Evolutionary conservation across 2,329 filamentous ascomycete genomes (phyloP), one percentile per base, ranked within the genome.

Genomic region (Exserohilum rostratum): DNA sequence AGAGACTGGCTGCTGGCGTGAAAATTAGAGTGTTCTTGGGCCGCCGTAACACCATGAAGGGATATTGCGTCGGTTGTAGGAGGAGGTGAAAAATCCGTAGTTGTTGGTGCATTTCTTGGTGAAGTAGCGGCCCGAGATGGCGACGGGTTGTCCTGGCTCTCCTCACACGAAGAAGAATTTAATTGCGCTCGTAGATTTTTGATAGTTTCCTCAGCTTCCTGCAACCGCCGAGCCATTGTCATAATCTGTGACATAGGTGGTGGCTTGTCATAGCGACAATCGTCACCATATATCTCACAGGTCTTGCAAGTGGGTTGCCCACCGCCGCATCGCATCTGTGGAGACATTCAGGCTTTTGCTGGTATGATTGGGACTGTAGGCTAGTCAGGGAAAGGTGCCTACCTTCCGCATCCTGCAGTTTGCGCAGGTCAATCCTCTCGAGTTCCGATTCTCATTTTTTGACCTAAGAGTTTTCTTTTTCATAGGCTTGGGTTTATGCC

Each of bases 191-290:
- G 43, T 3, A 54, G 25, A 7, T 39, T 40, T 37, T 20, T 31
- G 9, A 54, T 22, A 6, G 48, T 40, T 15, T 48, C 13, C 30
- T 58, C 48, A 1, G 48, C 51, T 13, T 55, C 55, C 29, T 58
- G 51, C 6, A 73, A 58, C n/a, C 64, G 47, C 49, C 61, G 53
- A 5, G 65, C 64, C 67, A 73, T 70, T 12, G 64, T 65, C 6
- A 72, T 40, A 35, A 72, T 53, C 53, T 73, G 69, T 11, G 69
- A 68, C 62, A 74, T 68, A 7, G 71, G 68, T 25, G 68, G 71
- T 38, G 62, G 40, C 49, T 72, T 72, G 44, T 74, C 70, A 45
- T 74, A 73, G 18, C 62, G 66, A 55, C 71, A 73, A 15, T 68
- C 57, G 29, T 68, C 70, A 22, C 64, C 44, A 43, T 72, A 72